Evolutionary conservation across 169 alveolate species (phyloP), one percentile per base, ranked within the genome.

Genomic region (Cryptosporidium canis): DNA sequence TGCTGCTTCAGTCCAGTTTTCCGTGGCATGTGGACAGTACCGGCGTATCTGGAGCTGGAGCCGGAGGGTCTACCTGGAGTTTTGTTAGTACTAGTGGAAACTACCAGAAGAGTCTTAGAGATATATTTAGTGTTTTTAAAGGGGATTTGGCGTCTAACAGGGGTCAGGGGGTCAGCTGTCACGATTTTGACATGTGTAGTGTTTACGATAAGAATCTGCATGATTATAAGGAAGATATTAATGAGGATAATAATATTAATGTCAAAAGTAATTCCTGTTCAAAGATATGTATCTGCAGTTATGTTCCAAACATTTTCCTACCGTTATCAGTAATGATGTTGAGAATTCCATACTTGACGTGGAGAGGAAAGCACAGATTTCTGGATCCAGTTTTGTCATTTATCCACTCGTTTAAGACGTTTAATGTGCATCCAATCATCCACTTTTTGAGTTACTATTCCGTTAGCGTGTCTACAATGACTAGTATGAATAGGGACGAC

Each of bases 251-350:
- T 31, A n/a, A 29, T 39, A 41, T 41, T 67, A 43, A 12, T 1
- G 24, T 9, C 16, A 3, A 37, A 24, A 29, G n/a, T 41, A 58
- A 31, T 51, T 21, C 53, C 16, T n/a, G 24, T 29, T 45, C 43
- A 37, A 39, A 18, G 24, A 33, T 37, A 14, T 77, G 87, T 77
- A 63, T 58, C 24, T 77, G 87, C 39, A 77, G 29, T 41, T 37
- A 29, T 12, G 51, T 77, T 43, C 87, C 87, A 77, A 58, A 61
- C 39, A n/a, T 77, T 39, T 33, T 53, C n/a, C 18, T 77, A 18
- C 87, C 87, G 39, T 21, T 77, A 8, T 77, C 87, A 58, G 77
- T 77, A 12, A 77, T 77, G 87, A 77, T 77, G 87, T 5, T 77
- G 4, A 55, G 58, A 18, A 39, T 77, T 1, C 51, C 77, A 8